Conservation (phyloP, 768 basidiomycete species). For the Suillus subalutaceus region DNA sequence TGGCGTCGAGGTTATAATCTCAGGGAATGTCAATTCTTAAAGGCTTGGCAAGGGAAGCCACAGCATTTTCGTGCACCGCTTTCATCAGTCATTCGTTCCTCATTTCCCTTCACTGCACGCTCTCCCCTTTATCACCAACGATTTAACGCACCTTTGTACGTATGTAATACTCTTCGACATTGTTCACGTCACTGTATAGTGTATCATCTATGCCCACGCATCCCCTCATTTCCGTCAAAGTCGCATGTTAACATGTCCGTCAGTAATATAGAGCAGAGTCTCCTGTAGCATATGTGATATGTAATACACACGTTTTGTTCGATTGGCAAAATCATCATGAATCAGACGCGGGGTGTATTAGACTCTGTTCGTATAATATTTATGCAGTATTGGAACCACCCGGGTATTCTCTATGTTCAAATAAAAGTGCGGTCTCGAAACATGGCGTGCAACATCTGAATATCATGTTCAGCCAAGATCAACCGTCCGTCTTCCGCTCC, state of each 20-base stretch:
- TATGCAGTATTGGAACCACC: background rate
- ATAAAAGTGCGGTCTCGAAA: background rate
- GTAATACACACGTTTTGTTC: background rate
- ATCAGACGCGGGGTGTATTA: background rate
- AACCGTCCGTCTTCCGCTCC: slow-evolving; percentile 22
- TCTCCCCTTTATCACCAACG: background rate
- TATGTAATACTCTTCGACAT: background rate
- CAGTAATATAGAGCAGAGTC: background rate
- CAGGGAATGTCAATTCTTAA: background rate
- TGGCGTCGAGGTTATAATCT: background rate
- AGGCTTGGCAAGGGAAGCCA: background rate
- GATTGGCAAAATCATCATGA: background rate
- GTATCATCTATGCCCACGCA: background rate
- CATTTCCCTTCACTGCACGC: background rate
- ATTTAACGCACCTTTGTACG: background rate
- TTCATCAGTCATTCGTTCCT: slow-evolving; percentile 3
- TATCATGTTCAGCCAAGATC: slow-evolving; percentile 28
- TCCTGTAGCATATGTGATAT: background rate
- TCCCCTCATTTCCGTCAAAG: background rate
- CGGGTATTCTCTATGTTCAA: background rate
- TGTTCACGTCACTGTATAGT: background rate
- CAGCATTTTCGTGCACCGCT: background rate
- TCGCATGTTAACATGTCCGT: background rate
- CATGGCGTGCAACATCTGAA: slow-evolving; percentile 22
- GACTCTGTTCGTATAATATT: background rate